A percentile compares a stretch with the other conserved stretches of the same genome.
Conservation (phyloP, 2,329 filamentous ascomycete genomes). For the Ceratocystis ficicola region DNA sequence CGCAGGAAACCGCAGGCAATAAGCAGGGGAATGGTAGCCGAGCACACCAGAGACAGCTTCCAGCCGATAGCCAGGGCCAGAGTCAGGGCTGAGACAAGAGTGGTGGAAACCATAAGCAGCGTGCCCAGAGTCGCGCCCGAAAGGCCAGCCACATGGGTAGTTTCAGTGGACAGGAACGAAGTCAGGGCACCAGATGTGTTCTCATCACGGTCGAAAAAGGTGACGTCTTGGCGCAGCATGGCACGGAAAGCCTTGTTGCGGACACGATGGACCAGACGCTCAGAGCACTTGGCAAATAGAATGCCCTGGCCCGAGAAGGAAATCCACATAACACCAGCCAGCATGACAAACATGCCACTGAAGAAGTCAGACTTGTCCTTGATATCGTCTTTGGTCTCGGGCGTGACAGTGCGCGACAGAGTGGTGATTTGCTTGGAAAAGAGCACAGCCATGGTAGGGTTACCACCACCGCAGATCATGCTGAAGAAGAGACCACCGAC, state of each 20-base stretch:
- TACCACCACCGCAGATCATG: slow-evolving; percentile 66
- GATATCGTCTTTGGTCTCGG: slow-evolving; percentile 42
- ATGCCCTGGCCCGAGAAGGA: slow-evolving; percentile 57
- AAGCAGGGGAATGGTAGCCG: slow-evolving; percentile 63
- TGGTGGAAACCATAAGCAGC: slow-evolving; percentile 67
- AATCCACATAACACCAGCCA: slow-evolving; percentile 61
- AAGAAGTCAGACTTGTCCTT: slow-evolving; percentile 69
- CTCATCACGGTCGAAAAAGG: slow-evolving; percentile 80
- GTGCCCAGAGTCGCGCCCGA: slow-evolving; percentile 82
- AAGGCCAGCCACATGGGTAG: slow-evolving; percentile 76
- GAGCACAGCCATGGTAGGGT: slow-evolving; percentile 62
- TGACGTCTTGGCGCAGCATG: slow-evolving; percentile 84
- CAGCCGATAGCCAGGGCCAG: slow-evolving; percentile 67
- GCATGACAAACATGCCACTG: slow-evolving; percentile 78
- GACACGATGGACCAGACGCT: slow-evolving; percentile 70
- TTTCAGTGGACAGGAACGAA: slow-evolving; percentile 78
- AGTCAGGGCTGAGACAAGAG: slow-evolving; percentile 59
- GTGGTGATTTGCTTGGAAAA: slow-evolving; percentile 79
- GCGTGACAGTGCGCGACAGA: slow-evolving; percentile 44
- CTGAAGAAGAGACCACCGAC: slow-evolving; percentile 59
- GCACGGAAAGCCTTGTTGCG: slow-evolving; percentile 71
- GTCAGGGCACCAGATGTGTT: slow-evolving; percentile 83
- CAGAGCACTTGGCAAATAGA: slow-evolving; percentile 74
- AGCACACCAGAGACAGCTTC: slow-evolving; percentile 78
- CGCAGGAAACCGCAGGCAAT: slow-evolving; percentile 75